A percentile compares a stretch with the other conserved stretches of the same genome.
phyloP scores from a whole-genome alignment of 1,284 basidiomycete species.

The Puccinia horiana region DNA sequence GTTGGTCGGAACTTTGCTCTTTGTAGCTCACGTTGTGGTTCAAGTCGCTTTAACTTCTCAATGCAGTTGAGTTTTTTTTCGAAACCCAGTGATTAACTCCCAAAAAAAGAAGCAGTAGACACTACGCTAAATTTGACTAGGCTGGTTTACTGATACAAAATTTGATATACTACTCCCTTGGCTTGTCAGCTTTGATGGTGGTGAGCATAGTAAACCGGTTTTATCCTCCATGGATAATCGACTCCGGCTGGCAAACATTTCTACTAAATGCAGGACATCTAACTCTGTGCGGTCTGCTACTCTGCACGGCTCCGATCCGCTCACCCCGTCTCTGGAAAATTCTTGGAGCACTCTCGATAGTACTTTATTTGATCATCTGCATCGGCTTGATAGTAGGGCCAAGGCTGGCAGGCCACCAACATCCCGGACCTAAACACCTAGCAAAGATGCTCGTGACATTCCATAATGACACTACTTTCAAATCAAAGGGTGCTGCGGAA shows the following conservation, averaged over 20 bases:
- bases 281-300: conserved; percentile 9
- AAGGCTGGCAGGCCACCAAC: neutral
- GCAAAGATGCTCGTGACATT: conserved; percentile 21
- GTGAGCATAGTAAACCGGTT: conserved; percentile 14
- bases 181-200: conserved; percentile 23
- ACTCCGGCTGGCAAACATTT: conserved; percentile 36
- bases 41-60: conserved; percentile 47
- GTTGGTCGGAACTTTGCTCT: conserved; percentile 41
- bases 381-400: conserved; percentile 32
- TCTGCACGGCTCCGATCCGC: conserved; percentile 35
- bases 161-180: neutral
- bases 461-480: conserved; percentile 34
- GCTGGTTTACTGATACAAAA: too few relatives aligned
- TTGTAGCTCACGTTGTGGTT: conserved; percentile 46
- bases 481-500: conserved; percentile 2
- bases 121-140: neutral
- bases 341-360: conserved; percentile 25
- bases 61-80: conserved; percentile 40
- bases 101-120: neutral
- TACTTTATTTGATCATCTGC: conserved; percentile 30
- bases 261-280: conserved; percentile 39
- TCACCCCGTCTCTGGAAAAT: conserved; percentile 42
- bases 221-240: conserved; percentile 11
- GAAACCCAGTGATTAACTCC: too few relatives aligned
- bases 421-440: neutral